Base-by-base conservation (phyloP, 1,139 yeast species). In the Pichia sorboxylosa region DNA sequence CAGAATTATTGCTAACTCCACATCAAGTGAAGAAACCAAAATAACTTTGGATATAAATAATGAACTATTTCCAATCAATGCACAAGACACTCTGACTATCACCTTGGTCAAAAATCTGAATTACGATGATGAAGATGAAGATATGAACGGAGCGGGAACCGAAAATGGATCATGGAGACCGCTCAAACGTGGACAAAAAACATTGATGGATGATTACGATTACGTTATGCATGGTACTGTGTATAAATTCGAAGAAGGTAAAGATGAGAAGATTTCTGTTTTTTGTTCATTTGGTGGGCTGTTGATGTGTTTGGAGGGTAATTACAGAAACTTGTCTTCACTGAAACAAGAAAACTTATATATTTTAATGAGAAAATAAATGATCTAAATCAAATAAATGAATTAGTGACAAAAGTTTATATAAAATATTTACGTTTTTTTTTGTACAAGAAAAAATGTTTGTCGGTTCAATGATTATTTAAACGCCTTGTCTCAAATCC, bases 141-240 rank as follows among this genome's bases (percentile, higher is more conserved):
- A 29, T 17, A 39, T 37, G 39, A 34, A 37, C 22, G 32, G 39
- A 16, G 67, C 59, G 59, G 52, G 68, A 35, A 64, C 78, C 13
- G 65, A 78, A 29, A 73, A 73, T 43, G 78, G 83, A 24, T 75
- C 84, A 13, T 90, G 97, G 97, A 77, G 96, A 62, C 87, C 90
- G 3, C 93, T 95, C 27, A 81, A 72, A 56, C 69, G 80, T 11
- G 82, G 77, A 38, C 95, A 85, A 46, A 69, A 79, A 48, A 73
- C 92, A 2, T 66, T 90, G 51, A 95, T 96, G 39, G 97, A 90
- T 54, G 97, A 90, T 52, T 90, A 85, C 60, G 98, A 92, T 55
- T 92, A 92, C 50, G 97, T 90, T 47, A 90, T 90, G 97, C 79
- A 87, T 57, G 99, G 99, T 38, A 87, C 96, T 13, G 94, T 92